Percentiles rank a stretch among this genome's conserved stretches.
These are phyloP conservation scores for Aspergillus homomorphus DNA, from an alignment of 495 filamentous ascomycete species.

Conservation along the genomic window DNA sequence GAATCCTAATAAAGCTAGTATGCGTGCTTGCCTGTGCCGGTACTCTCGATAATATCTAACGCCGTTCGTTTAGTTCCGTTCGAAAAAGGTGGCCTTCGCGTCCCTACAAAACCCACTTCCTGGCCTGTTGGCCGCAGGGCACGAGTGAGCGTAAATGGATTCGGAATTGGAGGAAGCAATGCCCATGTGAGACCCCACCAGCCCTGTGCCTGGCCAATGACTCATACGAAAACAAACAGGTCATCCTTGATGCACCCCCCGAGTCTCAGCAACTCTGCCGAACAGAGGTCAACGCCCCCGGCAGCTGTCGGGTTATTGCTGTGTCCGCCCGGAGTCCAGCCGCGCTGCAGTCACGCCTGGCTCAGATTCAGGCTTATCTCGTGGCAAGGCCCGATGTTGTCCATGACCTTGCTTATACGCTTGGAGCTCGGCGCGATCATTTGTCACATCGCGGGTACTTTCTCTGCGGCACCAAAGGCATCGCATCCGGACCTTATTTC, in stretches of 20 bases:
- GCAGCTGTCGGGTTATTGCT: too few species aligned
- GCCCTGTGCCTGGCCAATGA: too few species aligned
- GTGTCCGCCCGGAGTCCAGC: constrained; percentile 5
- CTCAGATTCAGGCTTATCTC: neutral
- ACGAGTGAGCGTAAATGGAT: constrained; percentile 32
- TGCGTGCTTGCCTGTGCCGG: too few species aligned
- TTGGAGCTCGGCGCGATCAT: constrained; percentile 9
- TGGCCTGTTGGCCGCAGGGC: constrained; percentile 27
- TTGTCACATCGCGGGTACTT: neutral
- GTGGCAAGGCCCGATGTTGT: neutral
- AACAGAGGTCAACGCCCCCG: too few species aligned
- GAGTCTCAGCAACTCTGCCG: too few species aligned
- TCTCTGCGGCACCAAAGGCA: constrained; percentile 6
- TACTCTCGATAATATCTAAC: too few species aligned
- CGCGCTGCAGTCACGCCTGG: neutral
- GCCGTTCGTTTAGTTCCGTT: constrained; percentile 13
- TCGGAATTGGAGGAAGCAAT: constrained; percentile 33
- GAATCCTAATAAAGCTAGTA: neutral
- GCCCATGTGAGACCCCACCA: constrained; percentile 16
- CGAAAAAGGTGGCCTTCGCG: constrained; percentile 8
- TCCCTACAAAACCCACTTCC: constrained; percentile 18
- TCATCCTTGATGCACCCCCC: too few species aligned
- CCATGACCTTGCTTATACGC: constrained; percentile 7
- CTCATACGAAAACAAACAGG: too few species aligned
- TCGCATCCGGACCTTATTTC: neutral